Conservation (phyloP, 108 stramenopile species). For the Cyclotella atomus region DNA sequence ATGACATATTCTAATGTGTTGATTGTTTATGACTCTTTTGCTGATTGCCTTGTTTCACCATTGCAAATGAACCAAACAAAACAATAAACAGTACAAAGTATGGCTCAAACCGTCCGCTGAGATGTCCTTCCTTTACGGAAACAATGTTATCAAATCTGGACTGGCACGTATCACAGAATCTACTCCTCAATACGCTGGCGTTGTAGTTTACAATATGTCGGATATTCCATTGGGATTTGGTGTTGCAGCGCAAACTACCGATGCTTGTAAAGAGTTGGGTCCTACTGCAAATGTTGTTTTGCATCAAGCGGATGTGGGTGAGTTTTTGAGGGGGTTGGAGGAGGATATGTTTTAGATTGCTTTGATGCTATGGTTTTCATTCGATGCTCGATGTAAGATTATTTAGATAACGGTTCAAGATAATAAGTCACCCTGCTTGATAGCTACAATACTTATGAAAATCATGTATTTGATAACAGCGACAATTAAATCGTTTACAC, state of each 20-base stretch:
- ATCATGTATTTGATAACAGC: background rate
- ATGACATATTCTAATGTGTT: no score
- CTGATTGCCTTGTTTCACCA: no score
- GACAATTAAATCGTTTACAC: constrained; percentile 25
- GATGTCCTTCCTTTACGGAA: constrained; percentile 99
- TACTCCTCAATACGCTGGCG: constrained; percentile 97
- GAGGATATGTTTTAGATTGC: constrained; percentile 84
- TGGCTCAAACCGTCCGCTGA: constrained; percentile 99
- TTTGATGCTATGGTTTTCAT: background rate
- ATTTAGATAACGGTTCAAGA: background rate
- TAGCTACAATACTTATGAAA: background rate
- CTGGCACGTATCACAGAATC: constrained; percentile 96
- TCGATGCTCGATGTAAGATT: background rate
- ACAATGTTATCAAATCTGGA: constrained; percentile 95
- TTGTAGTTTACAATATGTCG: constrained; percentile 95
- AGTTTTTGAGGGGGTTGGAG: constrained; percentile 95
- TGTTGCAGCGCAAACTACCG: constrained; percentile 96
- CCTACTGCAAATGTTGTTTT: constrained; percentile 96
- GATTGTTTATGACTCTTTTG: no score
- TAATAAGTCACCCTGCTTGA: background rate
- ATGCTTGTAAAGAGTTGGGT: constrained; percentile 91
- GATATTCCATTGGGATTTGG: constrained; percentile 98
- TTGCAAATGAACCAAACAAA: background rate
- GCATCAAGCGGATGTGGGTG: constrained; percentile 99
- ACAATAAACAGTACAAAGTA: constrained; percentile 83